phyloP scores from a whole-genome alignment of 1,139 yeast genomes.

The Magnusiomyces magnusii region DNA sequence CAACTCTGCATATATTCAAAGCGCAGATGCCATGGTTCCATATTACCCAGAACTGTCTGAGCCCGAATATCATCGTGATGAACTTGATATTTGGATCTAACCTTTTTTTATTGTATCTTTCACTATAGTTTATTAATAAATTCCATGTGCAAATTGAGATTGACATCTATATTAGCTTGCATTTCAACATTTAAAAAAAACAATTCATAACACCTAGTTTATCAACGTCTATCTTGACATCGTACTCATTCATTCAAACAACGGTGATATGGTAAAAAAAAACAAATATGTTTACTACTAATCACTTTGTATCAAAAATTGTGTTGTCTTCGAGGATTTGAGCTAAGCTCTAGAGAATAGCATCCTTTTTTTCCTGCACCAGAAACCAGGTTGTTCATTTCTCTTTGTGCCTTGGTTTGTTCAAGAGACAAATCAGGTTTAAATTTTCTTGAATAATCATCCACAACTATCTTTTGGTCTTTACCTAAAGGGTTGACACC shows the following conservation, averaged over 20 bases:
- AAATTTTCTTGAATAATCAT: not conserved
- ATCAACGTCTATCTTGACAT: too few relatives aligned
- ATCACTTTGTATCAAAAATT: too few relatives aligned
- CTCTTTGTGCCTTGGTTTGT: too few relatives aligned
- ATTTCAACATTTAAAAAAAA: too few relatives aligned
- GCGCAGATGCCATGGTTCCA: conserved; percentile 72
- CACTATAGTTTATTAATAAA: too few relatives aligned
- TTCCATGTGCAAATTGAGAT: not conserved
- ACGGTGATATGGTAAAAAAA: too few relatives aligned
- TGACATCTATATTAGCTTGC: not conserved
- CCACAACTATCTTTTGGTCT: not conserved
- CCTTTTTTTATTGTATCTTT: too few relatives aligned
- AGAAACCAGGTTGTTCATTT: not conserved
- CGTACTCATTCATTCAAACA: too few relatives aligned
- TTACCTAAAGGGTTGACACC: not conserved
- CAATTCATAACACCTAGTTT: too few relatives aligned
- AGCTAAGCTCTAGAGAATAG: not conserved
- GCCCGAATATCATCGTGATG: conserved; percentile 29
- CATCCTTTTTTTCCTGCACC: not conserved
- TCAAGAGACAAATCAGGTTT: not conserved
- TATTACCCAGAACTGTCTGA: conserved; percentile 58
- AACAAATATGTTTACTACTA: too few relatives aligned
- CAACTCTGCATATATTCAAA: conserved; percentile 68
- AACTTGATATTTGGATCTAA: conserved; percentile 40
- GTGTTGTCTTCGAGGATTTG: not conserved